These are phyloP conservation scores for Monotropa hypopitys DNA, from an alignment of 179 eudicot species.

Conservation along the genomic window DNA sequence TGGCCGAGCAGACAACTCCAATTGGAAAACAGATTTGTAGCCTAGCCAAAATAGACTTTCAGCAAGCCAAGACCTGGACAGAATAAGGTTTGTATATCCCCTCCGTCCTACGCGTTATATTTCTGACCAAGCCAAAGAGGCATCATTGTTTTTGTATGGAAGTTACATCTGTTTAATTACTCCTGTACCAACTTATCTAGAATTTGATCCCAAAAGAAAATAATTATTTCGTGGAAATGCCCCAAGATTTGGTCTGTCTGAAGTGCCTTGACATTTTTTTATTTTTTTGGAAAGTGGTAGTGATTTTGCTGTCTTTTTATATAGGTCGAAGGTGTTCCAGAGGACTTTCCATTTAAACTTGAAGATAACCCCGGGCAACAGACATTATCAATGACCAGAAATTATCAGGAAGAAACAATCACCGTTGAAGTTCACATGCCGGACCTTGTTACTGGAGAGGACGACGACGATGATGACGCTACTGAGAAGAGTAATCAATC, in stretches of 20 bases:
- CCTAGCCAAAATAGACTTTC: background rate
- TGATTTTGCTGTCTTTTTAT: slow-evolving; percentile 7
- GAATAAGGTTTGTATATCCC: background rate
- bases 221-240: no score
- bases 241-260: background rate
- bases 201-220: background rate
- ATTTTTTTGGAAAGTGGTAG: background rate
- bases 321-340: slow-evolving; percentile 42
- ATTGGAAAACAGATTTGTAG: background rate
- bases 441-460: slow-evolving; percentile 48
- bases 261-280: background rate
- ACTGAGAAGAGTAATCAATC: slow-evolving; percentile 28
- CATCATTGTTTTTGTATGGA: background rate
- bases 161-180: background rate
- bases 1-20: background rate
- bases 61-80: background rate
- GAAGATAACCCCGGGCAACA: slow-evolving; percentile 53
- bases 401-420: slow-evolving; percentile 55
- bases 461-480: slow-evolving; percentile 27
- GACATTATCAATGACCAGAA: slow-evolving; percentile 49
- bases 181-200: background rate
- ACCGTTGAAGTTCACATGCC: slow-evolving; percentile 60
- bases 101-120: background rate
- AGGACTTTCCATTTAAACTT: slow-evolving; percentile 48
- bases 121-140: background rate